phyloP scores from a whole-genome alignment of 495 filamentous ascomycete species.

The Podospora didyma region DNA sequence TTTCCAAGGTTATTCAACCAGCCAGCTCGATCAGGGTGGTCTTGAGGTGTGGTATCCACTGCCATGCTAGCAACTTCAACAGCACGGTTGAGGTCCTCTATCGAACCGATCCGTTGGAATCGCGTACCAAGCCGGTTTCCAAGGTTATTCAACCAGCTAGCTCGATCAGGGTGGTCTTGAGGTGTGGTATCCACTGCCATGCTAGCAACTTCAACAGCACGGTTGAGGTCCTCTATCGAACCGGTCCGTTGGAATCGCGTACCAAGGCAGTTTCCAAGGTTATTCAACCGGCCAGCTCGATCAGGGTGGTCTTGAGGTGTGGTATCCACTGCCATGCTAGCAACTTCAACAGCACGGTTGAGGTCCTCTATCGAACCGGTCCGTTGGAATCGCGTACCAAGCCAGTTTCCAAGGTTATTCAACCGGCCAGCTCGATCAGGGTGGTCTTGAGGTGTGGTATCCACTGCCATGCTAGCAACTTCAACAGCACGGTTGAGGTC shows the following conservation, averaged over 20 bases:
- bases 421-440: background rate
- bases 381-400: background rate
- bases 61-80: no score
- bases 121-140: slow-evolving; percentile 3
- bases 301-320: slow-evolving; percentile 3
- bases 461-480: background rate
- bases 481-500: background rate
- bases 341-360: slow-evolving; percentile 1
- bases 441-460: slow-evolving; percentile 7
- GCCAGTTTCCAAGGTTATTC: background rate
- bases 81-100: slow-evolving; percentile 9
- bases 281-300: background rate
- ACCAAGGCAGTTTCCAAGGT: background rate
- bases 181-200: slow-evolving; percentile 1
- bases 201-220: background rate
- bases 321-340: background rate
- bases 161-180: slow-evolving; percentile 6
- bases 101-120: slow-evolving; percentile 4
- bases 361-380: slow-evolving; percentile 1
- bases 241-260: background rate
- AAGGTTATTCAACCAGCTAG: slow-evolving; percentile 3
- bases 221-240: background rate
- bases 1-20: no score
- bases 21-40: no score
- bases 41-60: no score